Evolutionary conservation across 345 rosid genomes (phyloP), one percentile per base, ranked within the genome.

Genomic region (Balakata baccata): DNA sequence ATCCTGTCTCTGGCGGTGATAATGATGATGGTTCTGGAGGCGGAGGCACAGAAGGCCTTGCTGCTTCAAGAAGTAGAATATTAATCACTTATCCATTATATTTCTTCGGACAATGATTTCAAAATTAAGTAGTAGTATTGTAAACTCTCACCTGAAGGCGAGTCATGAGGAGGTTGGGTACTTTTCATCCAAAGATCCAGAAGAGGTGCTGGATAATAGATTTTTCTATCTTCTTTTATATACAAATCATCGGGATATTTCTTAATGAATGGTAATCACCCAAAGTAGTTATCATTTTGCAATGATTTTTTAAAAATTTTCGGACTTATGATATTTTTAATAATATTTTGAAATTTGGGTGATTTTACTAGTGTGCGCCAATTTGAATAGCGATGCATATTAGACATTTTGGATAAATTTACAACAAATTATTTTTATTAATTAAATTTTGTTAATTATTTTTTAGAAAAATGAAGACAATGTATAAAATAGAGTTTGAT

Each of bases 171-270:
- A 79, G 81, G 86, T 51, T 76, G 86, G 43, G 81, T 83, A 79
- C 86, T 82, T 85, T 76, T 88, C 60, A 39, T 84, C 95, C 97
- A 92, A 45, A 87, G 88, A 80, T 88, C 83, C 67, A 84, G 58
- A 22, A 92, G 88, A 58, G 90, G 83, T 66, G 81, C 86, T 34
- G 94, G 97, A 80, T 94, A 94, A 70, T 83, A 69, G 57, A 82
- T 66, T 11, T 83, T 80, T 78, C 77, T 58, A 59, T 74, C 77
- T 78, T 72, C 81, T n/a, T 75, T 43, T 6, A 16, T 72, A 41
- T 75, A 75, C 41, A 77, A 74, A 63, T 83, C 81, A 53, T 16
- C 70, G n/a, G n/a, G n/a, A n/a, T n/a, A n/a, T n/a, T n/a, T n/a
- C n/a, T n/a, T n/a, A n/a, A n/a, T n/a, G n/a, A n/a, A n/a, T n/a